phyloP scores from a whole-genome alignment of 768 basidiomycete species.

The Agrocybe chaxingu region DNA sequence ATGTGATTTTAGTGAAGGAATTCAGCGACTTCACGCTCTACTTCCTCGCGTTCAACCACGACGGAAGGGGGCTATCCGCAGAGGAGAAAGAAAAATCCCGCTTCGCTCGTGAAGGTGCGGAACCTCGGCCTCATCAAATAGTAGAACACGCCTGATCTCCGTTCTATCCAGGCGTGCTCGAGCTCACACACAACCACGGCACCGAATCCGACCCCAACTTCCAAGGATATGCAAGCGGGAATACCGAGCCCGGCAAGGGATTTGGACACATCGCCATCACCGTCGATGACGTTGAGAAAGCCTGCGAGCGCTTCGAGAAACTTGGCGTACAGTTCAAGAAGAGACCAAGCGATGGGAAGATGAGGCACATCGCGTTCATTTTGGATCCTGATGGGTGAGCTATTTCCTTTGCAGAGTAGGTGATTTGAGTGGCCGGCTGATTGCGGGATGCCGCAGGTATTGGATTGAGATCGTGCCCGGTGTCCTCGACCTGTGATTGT shows the following conservation, averaged over 20 bases:
- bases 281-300: slow-evolving; percentile 77
- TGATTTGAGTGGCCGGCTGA: background rate
- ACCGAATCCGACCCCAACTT: slow-evolving; percentile 79
- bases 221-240: slow-evolving; percentile 83
- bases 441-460: slow-evolving; percentile 34
- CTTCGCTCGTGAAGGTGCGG: slow-evolving; percentile 65
- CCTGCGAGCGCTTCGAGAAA: slow-evolving; percentile 79
- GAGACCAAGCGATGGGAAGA: slow-evolving; percentile 78
- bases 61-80: slow-evolving; percentile 41
- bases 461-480: slow-evolving; percentile 57
- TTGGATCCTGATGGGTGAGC: slow-evolving; percentile 80
- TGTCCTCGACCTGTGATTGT: slow-evolving; percentile 17
- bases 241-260: slow-evolving; percentile 72
- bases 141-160: background rate
- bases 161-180: slow-evolving; percentile 59
- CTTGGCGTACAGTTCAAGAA: slow-evolving; percentile 88
- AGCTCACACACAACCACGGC: slow-evolving; percentile 88
- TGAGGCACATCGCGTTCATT: slow-evolving; percentile 82
- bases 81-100: slow-evolving; percentile 51
- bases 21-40: slow-evolving; percentile 71
- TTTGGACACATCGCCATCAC: slow-evolving; percentile 91
- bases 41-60: slow-evolving; percentile 80
- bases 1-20: slow-evolving; percentile 40
- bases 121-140: background rate
- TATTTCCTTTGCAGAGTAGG: background rate